Evolutionary conservation across 169 alveolate genomes (phyloP), one percentile per base, ranked within the genome.

Genomic region (Plasmodium falciparum): DNA sequence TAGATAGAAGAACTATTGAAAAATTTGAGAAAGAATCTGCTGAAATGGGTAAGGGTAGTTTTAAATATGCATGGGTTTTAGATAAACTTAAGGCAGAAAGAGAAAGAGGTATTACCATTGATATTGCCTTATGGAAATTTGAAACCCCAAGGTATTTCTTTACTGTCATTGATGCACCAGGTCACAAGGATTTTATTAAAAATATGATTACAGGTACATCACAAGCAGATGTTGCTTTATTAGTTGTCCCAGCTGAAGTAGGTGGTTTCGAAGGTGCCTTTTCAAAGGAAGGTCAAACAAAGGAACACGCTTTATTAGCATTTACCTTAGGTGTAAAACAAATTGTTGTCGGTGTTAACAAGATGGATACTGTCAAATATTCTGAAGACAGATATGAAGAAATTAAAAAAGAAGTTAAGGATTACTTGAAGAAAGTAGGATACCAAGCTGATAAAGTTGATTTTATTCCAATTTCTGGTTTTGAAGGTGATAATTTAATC

Each of bases 131-230:
- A 92, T 96, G 99, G 99, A 97, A 98, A 96, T 97, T 98, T 97
- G 99, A 97, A 94, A 98, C 99, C 69, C 98, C 96, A 62, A 97
- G 97, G 93, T 97, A 95, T 94, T 97, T 97, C 97, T 98, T 96
- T 98, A 98, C 99, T 86, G 98, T 98, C 94, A 98, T 99, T 92
- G 99, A 99, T 96, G 99, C 99, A 83, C 99, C 99, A 62, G 99
- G 99, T 58, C 99, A 99, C 90, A 94, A 99, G 83, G 99, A 98
- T 93, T 99, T 98, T 97, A 98, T 99, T 93, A 98, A 98, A 97
- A 99, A 99, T 96, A 98, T 98, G 99, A 99, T 99, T 95, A 98
- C 99, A 56, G 99, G 99, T 80, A 97, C 99, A 47, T 97, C 99
- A 39, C 99, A 98, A 93, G 99, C 99, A 66, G 99, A 99, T 94